Base-by-base conservation (phyloP, 2,329 filamentous ascomycete genomes). In the Trichoderma guizhouense region DNA sequence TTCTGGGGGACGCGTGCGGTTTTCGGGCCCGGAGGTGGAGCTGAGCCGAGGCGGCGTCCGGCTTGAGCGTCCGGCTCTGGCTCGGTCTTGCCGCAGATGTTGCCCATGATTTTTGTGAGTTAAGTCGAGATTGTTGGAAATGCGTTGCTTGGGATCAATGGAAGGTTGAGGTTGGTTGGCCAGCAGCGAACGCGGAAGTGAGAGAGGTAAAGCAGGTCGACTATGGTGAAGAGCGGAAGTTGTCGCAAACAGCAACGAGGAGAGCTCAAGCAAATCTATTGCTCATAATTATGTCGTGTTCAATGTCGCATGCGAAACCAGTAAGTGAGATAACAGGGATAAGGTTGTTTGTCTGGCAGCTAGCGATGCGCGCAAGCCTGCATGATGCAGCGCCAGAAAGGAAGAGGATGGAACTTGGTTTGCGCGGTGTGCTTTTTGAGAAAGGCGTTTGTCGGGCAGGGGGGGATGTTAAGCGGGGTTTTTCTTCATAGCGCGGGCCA, bases 81-180 rank as follows among this genome's bases (percentile, higher is more conserved):
- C 90, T 93, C 87, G 43, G 69, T 53, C 81, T 93, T 94, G 79
- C 93, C 93, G 84, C 93, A 97, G 82, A 94, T 87, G 81, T 94
- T 95, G 72, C 95, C 95, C 95, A 98, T 97, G 75, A 72, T 57
- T 64, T 64, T 64, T n/a, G 34, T 6, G 11, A 36, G 28, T 15
- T 51, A 21, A 1, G 62, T 51, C 12, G n/a, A 14, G 8, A 30
- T 43, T 11, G 15, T 43, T 30, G 51, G 64, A 26, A 2, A n/a
- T 14, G 18, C 1, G 8, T 32, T 26, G 39, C 28, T 32, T n/a
- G n/a, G 55, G 28, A 30, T 58, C 28, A 58, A 58, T n/a, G 32
- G 14, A 21, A 2, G 8, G 32, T 12, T 8, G 18, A 11, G 24
- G 39, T n/a, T 43, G 39, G 26, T 51, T 53, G 26, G 12, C 2